These are phyloP conservation scores for Chaetomidium leptoderma DNA, from an alignment of 495 filamentous ascomycete species.

Conservation along the genomic window DNA sequence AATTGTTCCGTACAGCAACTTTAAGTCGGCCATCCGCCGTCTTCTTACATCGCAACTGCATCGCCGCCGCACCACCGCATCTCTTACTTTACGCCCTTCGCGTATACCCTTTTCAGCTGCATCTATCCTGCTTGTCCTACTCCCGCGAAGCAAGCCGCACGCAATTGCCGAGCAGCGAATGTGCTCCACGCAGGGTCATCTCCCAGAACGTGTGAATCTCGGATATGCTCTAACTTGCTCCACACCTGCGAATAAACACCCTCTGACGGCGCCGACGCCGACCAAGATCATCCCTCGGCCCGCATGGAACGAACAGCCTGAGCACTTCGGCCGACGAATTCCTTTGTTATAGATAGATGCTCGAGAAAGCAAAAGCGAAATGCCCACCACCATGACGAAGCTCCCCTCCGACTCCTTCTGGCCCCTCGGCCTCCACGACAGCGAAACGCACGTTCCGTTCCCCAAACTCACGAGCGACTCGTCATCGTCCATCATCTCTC, in stretches of 20 bases:
- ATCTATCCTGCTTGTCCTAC: neutral
- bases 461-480: constrained; percentile 29
- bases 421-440: constrained; percentile 29
- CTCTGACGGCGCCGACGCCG: neutral
- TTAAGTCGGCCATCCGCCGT: neutral
- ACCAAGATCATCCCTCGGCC: neutral
- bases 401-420: constrained; percentile 33
- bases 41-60: too few species aligned
- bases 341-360: neutral
- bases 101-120: too few species aligned
- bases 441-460: constrained; percentile 20
- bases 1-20: neutral
- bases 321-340: neutral
- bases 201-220: neutral
- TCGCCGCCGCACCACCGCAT: neutral
- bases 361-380: constrained; percentile 10
- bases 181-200: neutral
- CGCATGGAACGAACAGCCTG: neutral
- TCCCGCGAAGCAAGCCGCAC: neutral
- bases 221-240: neutral
- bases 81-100: too few species aligned
- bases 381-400: constrained; percentile 34
- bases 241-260: neutral
- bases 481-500: constrained; percentile 40
- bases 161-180: neutral